Percentiles rank a stretch among this genome's conserved stretches.
Conservation (phyloP, 495 filamentous ascomycete genomes). For the Penicillium canariense region DNA sequence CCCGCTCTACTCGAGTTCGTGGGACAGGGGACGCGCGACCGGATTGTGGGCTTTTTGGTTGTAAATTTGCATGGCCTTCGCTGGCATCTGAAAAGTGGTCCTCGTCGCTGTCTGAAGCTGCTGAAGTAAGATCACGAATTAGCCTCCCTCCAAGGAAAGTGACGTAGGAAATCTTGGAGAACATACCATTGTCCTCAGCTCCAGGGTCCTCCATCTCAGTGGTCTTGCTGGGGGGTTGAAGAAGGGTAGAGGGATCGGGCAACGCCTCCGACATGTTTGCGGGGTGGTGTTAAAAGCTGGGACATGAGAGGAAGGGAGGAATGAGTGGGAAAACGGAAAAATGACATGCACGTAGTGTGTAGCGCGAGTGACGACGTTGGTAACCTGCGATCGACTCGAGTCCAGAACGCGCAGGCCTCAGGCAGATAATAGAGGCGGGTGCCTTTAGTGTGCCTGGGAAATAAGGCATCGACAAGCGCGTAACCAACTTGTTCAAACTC, state of each 20-base stretch:
- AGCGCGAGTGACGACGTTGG: slow-evolving; percentile 30
- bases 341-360: slow-evolving; percentile 21
- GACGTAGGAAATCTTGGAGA: slow-evolving; percentile 1
- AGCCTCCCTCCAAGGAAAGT: slow-evolving; percentile 7
- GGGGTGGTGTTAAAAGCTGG: slow-evolving; percentile 16
- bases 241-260: slow-evolving; percentile 40
- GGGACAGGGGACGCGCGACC: slow-evolving; percentile 56
- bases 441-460: slow-evolving; percentile 4
- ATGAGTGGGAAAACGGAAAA: slow-evolving; percentile 13
- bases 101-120: slow-evolving; percentile 66
- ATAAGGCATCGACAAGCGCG: slow-evolving; percentile 17
- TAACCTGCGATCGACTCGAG: slow-evolving; percentile 38
- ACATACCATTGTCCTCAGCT: slow-evolving; percentile 76
- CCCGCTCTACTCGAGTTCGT: slow-evolving; percentile 59
- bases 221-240: slow-evolving; percentile 66
- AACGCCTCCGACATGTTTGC: slow-evolving; percentile 42
- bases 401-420: slow-evolving; percentile 38
- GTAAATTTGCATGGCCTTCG: slow-evolving; percentile 53
- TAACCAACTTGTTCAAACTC: slow-evolving; percentile 22
- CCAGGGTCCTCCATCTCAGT: slow-evolving; percentile 71
- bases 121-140: neutral
- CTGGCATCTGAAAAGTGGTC: slow-evolving; percentile 92
- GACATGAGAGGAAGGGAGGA: slow-evolving; percentile 19
- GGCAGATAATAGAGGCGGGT: slow-evolving; percentile 11
- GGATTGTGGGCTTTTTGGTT: slow-evolving; percentile 32